A percentile compares a stretch with the other conserved stretches of the same genome.
These are phyloP conservation scores for Fusarium dimerum DNA, from an alignment of 2,329 filamentous ascomycete genomes.

Conservation along the genomic window DNA sequence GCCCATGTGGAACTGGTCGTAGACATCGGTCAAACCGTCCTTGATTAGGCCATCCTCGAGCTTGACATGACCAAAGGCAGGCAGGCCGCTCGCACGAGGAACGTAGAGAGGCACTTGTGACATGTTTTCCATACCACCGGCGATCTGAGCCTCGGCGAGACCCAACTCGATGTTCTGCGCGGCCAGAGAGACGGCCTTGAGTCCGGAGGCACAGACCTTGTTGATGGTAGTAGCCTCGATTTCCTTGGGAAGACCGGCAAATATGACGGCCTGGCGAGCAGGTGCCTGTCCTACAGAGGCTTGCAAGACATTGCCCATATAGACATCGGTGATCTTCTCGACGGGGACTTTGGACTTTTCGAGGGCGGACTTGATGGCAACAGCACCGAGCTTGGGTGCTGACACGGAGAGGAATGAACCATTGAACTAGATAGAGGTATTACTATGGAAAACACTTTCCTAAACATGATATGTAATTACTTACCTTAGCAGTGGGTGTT, in stretches of 20 bases:
- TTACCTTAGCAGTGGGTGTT: constrained; percentile 86
- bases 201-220: constrained; percentile 94
- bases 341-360: constrained; percentile 81
- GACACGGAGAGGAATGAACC: constrained; percentile 82
- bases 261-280: constrained; percentile 85
- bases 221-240: constrained; percentile 93
- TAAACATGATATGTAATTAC: neutral
- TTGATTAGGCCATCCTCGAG: constrained; percentile 92
- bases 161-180: constrained; percentile 95
- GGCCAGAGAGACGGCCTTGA: constrained; percentile 88
- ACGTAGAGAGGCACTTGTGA: constrained; percentile 89
- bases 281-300: constrained; percentile 85
- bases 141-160: constrained; percentile 82
- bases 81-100: constrained; percentile 76
- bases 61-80: constrained; percentile 83
- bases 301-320: constrained; percentile 95
- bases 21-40: constrained; percentile 94
- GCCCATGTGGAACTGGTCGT: constrained; percentile 97
- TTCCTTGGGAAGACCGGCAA: constrained; percentile 78
- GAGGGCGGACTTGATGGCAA: constrained; percentile 88
- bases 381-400: constrained; percentile 84
- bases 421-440: constrained; percentile 70
- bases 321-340: constrained; percentile 84
- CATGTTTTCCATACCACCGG: constrained; percentile 99
- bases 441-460: neutral